A percentile compares a stretch with the other conserved stretches of the same genome.
These are phyloP conservation scores for Polytrichum formosum DNA, from an alignment of 225 moss, liverwort and hornwort genomes.

Conservation along the genomic window DNA sequence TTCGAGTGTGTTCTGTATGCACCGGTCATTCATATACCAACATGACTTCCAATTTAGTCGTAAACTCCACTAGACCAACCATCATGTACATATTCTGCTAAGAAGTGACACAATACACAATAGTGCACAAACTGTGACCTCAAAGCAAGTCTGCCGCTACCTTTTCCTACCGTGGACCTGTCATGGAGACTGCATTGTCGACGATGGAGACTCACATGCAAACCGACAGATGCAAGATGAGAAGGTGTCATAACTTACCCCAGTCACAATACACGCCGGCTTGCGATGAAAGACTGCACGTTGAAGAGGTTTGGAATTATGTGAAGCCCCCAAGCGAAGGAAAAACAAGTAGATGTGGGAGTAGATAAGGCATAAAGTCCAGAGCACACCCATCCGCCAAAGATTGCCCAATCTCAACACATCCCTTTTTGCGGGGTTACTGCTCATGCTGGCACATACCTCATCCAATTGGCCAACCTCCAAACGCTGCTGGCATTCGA, in stretches of 20 bases:
- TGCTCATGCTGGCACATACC: constrained; percentile 7
- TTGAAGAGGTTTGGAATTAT: constrained; percentile 3
- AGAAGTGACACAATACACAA: background rate
- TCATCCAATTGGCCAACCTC: background rate
- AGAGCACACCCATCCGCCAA: constrained; percentile 63
- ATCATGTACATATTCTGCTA: background rate
- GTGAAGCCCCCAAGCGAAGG: constrained; percentile 24
- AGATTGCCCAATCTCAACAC: constrained; percentile 59
- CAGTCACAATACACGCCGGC: constrained; percentile 48
- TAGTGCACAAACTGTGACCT: background rate
- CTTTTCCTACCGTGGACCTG: background rate
- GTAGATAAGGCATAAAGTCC: constrained; percentile 58
- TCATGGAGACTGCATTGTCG: background rate
- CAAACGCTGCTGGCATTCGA: no score
- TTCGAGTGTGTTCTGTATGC: background rate
- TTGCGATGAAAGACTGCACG: constrained; percentile 10
- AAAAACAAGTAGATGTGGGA: constrained; percentile 46
- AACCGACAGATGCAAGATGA: background rate
- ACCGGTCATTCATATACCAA: background rate
- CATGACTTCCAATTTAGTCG: background rate
- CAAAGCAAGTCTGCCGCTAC: no score
- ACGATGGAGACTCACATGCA: background rate
- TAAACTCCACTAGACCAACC: background rate
- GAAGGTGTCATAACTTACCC: constrained; percentile 25
- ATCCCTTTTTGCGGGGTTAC: constrained; percentile 6